A percentile compares a stretch with the other conserved stretches of the same genome.
Conservation (phyloP, 345 rosid species). For the Murraya paniculata region DNA sequence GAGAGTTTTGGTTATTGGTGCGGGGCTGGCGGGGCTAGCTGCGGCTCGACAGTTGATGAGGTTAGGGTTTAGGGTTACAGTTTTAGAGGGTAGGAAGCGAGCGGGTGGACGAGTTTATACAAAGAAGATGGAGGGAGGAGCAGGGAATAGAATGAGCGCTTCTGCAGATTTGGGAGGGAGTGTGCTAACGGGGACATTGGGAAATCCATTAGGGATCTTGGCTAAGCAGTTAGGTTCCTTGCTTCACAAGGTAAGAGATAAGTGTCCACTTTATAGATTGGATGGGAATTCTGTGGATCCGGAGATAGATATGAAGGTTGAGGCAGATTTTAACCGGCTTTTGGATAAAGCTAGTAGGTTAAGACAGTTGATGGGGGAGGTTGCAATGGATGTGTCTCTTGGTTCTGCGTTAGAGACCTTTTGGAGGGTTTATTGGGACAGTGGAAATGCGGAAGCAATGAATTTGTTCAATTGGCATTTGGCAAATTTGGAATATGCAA, state of each 20-base stretch:
- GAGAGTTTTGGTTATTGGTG: constrained; percentile 72
- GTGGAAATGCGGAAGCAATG: constrained; percentile 65
- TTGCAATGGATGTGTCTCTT: constrained; percentile 81
- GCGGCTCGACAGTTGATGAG: constrained; percentile 88
- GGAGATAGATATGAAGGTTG: constrained; percentile 78
- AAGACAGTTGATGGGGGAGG: constrained; percentile 96
- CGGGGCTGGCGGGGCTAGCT: constrained; percentile 86
- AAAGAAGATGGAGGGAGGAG: constrained; percentile 92
- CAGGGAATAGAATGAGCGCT: constrained; percentile 63
- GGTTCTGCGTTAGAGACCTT: constrained; percentile 92
- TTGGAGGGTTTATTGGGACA: constrained; percentile 64
- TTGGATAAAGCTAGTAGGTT: constrained; percentile 87
- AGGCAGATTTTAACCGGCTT: constrained; percentile 71
- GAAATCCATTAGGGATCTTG: constrained; percentile 88
- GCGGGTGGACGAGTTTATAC: constrained; percentile 96
- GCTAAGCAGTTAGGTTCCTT: constrained; percentile 75
- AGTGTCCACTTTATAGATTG: constrained; percentile 76
- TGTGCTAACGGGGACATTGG: constrained; percentile 88
- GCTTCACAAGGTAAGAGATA: constrained; percentile 87
- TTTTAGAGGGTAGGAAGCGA: constrained; percentile 98
- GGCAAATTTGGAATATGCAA: constrained; percentile 94
- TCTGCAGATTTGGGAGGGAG: constrained; percentile 98
- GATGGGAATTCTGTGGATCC: constrained; percentile 85
- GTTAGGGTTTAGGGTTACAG: constrained; percentile 84
- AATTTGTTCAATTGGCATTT: constrained; percentile 93